These are phyloP conservation scores for Aplosporella prunicola DNA, from an alignment of 2,329 filamentous ascomycete species.

Conservation along the genomic window DNA sequence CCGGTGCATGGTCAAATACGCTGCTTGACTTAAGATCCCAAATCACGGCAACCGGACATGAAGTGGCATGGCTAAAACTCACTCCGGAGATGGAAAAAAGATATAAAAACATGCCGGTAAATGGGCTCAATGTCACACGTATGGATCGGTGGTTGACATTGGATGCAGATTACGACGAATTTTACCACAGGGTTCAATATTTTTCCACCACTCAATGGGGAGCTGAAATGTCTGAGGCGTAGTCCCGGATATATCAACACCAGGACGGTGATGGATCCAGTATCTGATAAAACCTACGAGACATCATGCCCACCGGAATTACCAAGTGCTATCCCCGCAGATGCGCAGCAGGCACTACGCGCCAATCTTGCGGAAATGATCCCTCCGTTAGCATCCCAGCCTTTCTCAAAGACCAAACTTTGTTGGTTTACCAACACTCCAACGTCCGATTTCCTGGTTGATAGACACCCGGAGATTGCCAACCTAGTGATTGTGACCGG, in stretches of 20 bases:
- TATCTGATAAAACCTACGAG: constrained; percentile 1
- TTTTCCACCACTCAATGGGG: constrained; percentile 9
- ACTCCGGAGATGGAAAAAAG: constrained; percentile 1
- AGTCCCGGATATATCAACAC: constrained; percentile 9
- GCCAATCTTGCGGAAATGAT: constrained; percentile 8
- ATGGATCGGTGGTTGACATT: neutral
- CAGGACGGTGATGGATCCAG: neutral
- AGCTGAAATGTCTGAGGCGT: constrained; percentile 8
- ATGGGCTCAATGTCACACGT: neutral
- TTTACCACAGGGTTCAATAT: constrained; percentile 11
- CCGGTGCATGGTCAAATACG: constrained; percentile 76
- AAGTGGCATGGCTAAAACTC: constrained; percentile 10
- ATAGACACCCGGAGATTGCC: constrained; percentile 39
- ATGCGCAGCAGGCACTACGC: constrained; percentile 3
- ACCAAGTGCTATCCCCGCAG: constrained; percentile 8
- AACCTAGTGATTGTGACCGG: constrained; percentile 50
- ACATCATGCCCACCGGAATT: constrained; percentile 4
- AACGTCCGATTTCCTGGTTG: constrained; percentile 47
- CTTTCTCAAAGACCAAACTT: constrained; percentile 39
- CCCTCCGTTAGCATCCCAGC: constrained; percentile 23
- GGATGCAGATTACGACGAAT: constrained; percentile 5
- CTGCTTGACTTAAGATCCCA: constrained; percentile 57
- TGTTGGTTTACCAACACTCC: constrained; percentile 51
- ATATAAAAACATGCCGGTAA: constrained; percentile 10
- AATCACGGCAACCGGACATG: constrained; percentile 4